Conservation (phyloP, 179 eudicot species). For the Silene coronaria region DNA sequence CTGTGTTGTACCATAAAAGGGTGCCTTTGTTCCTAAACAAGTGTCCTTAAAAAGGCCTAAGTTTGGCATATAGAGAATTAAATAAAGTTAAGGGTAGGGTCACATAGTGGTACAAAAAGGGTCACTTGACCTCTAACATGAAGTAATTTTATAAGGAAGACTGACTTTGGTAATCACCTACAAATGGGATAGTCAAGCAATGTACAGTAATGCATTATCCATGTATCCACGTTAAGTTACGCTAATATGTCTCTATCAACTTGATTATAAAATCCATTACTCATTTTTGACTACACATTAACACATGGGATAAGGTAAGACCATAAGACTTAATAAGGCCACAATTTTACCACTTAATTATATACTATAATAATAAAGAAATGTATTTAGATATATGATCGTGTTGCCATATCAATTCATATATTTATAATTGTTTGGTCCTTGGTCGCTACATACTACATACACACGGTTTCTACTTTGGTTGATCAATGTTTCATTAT, state of each 20-base stretch:
- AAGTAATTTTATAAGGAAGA: not conserved
- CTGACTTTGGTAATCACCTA: not conserved
- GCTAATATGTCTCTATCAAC: not conserved
- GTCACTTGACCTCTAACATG: constrained; percentile 20
- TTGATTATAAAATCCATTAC: not conserved
- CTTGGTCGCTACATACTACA: too few relatives aligned
- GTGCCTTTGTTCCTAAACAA: too few relatives aligned
- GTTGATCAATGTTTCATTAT: too few relatives aligned
- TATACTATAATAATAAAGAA: too few relatives aligned
- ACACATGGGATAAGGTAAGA: not conserved
- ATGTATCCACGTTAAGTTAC: not conserved
- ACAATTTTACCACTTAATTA: too few relatives aligned
- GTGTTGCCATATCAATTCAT: too few relatives aligned
- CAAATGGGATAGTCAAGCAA: constrained; percentile 7
- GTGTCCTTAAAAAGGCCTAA: not conserved
- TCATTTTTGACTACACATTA: not conserved
- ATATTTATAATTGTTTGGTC: too few relatives aligned
- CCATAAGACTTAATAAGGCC: too few relatives aligned
- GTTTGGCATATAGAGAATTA: not conserved
- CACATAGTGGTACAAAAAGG: not conserved
- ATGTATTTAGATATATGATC: too few relatives aligned
- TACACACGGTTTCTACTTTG: too few relatives aligned
- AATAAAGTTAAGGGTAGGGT: not conserved
- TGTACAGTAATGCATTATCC: not conserved
- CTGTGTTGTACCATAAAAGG: too few relatives aligned